Evolutionary conservation across 129 eudicot genomes (phyloP).

Genomic region (Heracleum sosnowskyi): DNA sequence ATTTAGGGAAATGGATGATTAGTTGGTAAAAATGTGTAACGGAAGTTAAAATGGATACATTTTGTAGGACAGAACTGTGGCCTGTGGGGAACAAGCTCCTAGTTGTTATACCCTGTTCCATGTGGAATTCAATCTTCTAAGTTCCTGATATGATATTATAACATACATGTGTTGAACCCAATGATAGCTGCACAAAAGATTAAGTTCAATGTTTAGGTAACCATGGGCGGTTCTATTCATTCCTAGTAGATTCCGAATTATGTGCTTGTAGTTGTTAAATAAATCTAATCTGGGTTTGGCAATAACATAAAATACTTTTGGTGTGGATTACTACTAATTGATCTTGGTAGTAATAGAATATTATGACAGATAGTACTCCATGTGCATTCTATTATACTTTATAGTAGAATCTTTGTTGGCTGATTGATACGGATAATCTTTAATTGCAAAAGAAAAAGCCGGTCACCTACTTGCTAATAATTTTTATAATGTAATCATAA

Average conservation of each 20-base stretch:
- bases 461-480: background rate
- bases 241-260: background rate
- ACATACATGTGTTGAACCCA: background rate
- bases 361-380: background rate
- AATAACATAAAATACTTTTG: background rate
- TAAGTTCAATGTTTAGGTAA: background rate
- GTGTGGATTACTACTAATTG: background rate
- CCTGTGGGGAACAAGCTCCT: background rate
- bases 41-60: background rate
- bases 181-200: background rate
- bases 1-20: background rate
- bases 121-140: background rate
- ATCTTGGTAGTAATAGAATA: background rate
- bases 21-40: background rate
- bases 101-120: background rate
- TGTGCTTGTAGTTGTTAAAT: background rate
- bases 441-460: background rate
- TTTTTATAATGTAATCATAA: no score
- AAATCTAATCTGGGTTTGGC: background rate
- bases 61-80: constrained; percentile 3
- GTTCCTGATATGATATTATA: background rate
- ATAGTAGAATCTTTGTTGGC: background rate
- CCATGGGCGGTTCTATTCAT: background rate
- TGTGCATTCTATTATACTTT: background rate
- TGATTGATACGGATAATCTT: background rate